Conservation (phyloP, 2,329 filamentous ascomycete species). For the Cordyceps pruinosa region DNA sequence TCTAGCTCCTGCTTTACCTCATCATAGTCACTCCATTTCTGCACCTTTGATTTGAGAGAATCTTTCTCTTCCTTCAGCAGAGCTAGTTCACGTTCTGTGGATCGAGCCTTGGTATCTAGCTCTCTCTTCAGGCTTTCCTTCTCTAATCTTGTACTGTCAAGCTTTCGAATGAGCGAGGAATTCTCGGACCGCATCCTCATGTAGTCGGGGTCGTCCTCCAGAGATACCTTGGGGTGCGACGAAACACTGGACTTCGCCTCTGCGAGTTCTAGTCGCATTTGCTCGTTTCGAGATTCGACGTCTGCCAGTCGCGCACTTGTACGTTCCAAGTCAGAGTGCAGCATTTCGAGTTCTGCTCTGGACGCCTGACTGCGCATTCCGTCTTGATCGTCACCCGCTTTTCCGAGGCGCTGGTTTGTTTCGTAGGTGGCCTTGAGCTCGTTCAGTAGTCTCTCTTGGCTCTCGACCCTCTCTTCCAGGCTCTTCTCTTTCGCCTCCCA, state of each 20-base stretch:
- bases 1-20: constrained; percentile 94
- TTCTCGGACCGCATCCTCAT: constrained; percentile 89
- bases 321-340: constrained; percentile 83
- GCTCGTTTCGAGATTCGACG: constrained; percentile 89
- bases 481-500: constrained; percentile 91
- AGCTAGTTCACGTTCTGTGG: constrained; percentile 70
- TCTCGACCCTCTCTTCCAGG: constrained; percentile 88
- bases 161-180: constrained; percentile 78
- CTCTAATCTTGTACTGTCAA: constrained; percentile 78
- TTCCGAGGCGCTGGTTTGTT: constrained; percentile 82
- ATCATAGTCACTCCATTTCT: constrained; percentile 90
- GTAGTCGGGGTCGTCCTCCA: constrained; percentile 86
- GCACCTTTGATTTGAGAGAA: constrained; percentile 68
- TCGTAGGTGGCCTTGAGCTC: constrained; percentile 97
- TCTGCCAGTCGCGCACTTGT: constrained; percentile 83
- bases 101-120: constrained; percentile 66
- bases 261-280: constrained; percentile 81
- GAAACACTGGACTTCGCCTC: constrained; percentile 69
- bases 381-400: constrained; percentile 55
- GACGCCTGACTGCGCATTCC: constrained; percentile 61
- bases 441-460: constrained; percentile 82
- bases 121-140: constrained; percentile 73
- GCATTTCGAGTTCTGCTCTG: constrained; percentile 87
- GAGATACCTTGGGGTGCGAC: constrained; percentile 49
- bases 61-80: constrained; percentile 77